phyloP scores from a whole-genome alignment of 805 yeast species.

The Priceomyces castillae region DNA sequence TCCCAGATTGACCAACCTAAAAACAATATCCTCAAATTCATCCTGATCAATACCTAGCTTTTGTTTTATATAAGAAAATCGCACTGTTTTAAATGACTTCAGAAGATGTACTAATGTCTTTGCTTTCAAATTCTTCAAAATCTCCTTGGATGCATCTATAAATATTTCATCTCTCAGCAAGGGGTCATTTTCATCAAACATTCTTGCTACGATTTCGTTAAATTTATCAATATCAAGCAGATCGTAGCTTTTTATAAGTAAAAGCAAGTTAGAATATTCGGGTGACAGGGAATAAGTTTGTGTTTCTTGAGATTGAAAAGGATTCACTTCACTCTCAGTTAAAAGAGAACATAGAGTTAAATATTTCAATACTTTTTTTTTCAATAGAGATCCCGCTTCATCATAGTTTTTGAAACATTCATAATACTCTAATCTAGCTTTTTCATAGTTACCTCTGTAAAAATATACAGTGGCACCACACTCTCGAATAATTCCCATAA shows the following conservation, averaged over 20 bases:
- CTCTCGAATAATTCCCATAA: constrained; percentile 71
- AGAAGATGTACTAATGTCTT: constrained; percentile 28
- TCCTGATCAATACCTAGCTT: constrained; percentile 18
- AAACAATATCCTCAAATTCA: constrained; percentile 26
- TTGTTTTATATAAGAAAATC: constrained; percentile 24
- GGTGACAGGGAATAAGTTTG: constrained; percentile 43
- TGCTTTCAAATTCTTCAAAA: constrained; percentile 29
- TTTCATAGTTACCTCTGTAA: constrained; percentile 55
- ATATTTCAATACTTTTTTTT: constrained; percentile 58
- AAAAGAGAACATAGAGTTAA: constrained; percentile 60
- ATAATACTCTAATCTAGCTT: constrained; percentile 62
- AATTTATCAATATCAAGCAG: constrained; percentile 24
- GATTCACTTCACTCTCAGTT: constrained; percentile 63
- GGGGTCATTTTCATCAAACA: constrained; percentile 19
- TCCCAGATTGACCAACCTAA: constrained; percentile 30
- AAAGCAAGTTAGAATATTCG: constrained; percentile 28
- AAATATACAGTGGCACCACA: constrained; percentile 71
- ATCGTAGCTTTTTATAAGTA: constrained; percentile 30
- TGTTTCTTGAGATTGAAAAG: constrained; percentile 72
- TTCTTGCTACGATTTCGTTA: constrained; percentile 12
- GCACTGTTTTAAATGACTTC: constrained; percentile 28
- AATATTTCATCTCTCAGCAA: constrained; percentile 32
- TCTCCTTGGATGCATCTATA: constrained; percentile 21
- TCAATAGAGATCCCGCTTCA: constrained; percentile 44
- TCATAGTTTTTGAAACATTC: constrained; percentile 44